Percentiles rank a stretch among this genome's conserved stretches.
phyloP scores from a whole-genome alignment of 2,329 filamentous ascomycete species.

The Pseudogymnoascus sp. region DNA sequence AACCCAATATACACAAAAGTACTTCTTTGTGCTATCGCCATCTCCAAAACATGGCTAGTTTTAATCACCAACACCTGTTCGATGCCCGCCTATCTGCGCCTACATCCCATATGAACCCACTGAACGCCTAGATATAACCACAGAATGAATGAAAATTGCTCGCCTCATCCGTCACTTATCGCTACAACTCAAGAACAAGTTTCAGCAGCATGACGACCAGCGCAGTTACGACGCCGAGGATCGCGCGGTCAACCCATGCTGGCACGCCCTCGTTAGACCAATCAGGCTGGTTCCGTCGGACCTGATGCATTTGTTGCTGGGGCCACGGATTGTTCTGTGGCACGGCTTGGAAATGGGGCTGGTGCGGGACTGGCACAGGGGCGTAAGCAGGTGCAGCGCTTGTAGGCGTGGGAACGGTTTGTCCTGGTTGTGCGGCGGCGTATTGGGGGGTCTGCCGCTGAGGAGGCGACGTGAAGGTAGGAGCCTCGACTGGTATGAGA shows the following conservation, averaged over 20 bases:
- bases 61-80: not conserved
- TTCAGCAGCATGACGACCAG: conserved; percentile 64
- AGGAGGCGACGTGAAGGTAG: conserved; percentile 12
- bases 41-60: not conserved
- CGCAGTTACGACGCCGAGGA: conserved; percentile 63
- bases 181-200: conserved; percentile 29
- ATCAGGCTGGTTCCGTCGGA: not conserved
- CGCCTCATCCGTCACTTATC: not conserved
- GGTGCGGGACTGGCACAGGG: not conserved
- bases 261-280: conserved; percentile 47
- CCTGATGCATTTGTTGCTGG: not conserved
- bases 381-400: conserved; percentile 15
- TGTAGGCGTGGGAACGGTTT: conserved; percentile 30
- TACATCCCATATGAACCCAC: not conserved
- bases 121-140: not conserved
- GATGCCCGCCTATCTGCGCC: not conserved
- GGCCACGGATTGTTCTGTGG: not conserved
- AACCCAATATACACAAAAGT: not conserved
- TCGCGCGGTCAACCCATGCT: conserved; percentile 74
- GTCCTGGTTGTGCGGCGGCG: conserved; percentile 24
- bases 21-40: not conserved
- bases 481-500: conserved; percentile 17
- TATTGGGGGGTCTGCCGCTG: conserved; percentile 19
- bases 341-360: not conserved
- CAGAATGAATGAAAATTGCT: not conserved